phyloP scores from a whole-genome alignment of 345 rosid species.

The Moricandia arvensis region DNA sequence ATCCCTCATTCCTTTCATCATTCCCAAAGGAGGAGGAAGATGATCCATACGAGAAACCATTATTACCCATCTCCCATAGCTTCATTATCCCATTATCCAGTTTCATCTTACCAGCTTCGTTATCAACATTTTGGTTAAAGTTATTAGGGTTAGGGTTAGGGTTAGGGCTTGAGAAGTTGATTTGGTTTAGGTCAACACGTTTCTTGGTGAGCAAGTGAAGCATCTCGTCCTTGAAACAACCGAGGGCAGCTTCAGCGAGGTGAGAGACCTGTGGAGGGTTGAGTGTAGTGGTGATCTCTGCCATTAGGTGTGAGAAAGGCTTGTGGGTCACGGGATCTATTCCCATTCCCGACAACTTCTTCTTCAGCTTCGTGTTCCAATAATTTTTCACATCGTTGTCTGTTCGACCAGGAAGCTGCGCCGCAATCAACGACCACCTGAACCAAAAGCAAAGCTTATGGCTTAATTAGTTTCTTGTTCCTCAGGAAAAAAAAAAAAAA shows the following conservation, averaged over 20 bases:
- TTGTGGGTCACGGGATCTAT: slow-evolving; percentile 96
- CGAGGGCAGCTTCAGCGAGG: slow-evolving; percentile 95
- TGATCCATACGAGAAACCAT: slow-evolving; percentile 38
- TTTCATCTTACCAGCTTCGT: slow-evolving; percentile 63
- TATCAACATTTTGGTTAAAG: slow-evolving; percentile 42
- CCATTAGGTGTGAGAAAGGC: slow-evolving; percentile 99
- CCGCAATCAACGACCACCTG: slow-evolving; percentile 96
- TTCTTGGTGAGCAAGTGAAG: slow-evolving; percentile 95
- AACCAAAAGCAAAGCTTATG: neutral
- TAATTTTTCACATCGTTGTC: slow-evolving; percentile 93
- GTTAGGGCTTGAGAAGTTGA: slow-evolving; percentile 37
- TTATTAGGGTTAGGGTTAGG: slow-evolving; percentile 41
- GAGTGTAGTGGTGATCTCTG: slow-evolving; percentile 86
- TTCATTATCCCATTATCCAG: slow-evolving; percentile 39
- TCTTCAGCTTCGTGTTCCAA: slow-evolving; percentile 95
- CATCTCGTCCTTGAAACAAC: slow-evolving; percentile 98
- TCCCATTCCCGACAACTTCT: slow-evolving; percentile 93
- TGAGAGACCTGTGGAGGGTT: slow-evolving; percentile 93
- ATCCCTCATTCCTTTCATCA: slow-evolving; percentile 37
- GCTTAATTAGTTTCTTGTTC: neutral
- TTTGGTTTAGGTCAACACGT: slow-evolving; percentile 70
- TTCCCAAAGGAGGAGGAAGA: slow-evolving; percentile 38
- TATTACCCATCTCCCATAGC: slow-evolving; percentile 38
- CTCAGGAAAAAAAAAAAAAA: no score
- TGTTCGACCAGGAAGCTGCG: slow-evolving; percentile 85